A percentile compares a stretch with the other conserved stretches of the same genome.
Conservation (phyloP, 2,329 filamentous ascomycete genomes). For the Penicillium paneum region DNA sequence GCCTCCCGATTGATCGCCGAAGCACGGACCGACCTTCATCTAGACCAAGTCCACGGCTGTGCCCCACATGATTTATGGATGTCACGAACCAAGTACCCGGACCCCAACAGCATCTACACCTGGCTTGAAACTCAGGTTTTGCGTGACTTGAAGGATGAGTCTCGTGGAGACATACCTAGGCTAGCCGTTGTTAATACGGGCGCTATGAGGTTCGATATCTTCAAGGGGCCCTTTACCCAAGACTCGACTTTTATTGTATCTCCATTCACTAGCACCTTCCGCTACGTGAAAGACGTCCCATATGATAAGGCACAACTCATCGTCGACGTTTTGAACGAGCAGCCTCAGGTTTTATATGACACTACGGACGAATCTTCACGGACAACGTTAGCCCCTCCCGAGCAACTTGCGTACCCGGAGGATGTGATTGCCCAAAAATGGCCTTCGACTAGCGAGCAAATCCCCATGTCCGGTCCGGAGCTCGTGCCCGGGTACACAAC, state of each 20-base stretch:
- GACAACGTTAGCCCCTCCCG: constrained; percentile 44
- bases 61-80: constrained; percentile 80
- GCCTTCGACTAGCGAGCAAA: constrained; percentile 24
- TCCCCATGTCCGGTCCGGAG: constrained; percentile 36
- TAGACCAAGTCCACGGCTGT: constrained; percentile 78
- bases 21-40: constrained; percentile 66
- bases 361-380: constrained; percentile 13
- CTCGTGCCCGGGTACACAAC: constrained; percentile 81
- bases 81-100: constrained; percentile 70
- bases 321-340: constrained; percentile 56
- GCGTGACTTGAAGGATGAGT: constrained; percentile 60
- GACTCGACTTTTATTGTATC: constrained; percentile 84
- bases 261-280: constrained; percentile 78
- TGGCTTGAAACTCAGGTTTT: constrained; percentile 76
- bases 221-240: constrained; percentile 83
- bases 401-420: constrained; percentile 37
- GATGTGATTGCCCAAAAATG: constrained; percentile 21
- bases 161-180: constrained; percentile 56
- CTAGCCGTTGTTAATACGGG: constrained; percentile 84
- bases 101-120: constrained; percentile 71
- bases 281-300: constrained; percentile 75
- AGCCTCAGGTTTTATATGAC: constrained; percentile 48
- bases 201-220: constrained; percentile 90
- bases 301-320: constrained; percentile 71
- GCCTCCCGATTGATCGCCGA: constrained; percentile 67